Evolutionary conservation across 208 protist species (phyloP).

Genomic region (Trypanosoma boissoni): DNA sequence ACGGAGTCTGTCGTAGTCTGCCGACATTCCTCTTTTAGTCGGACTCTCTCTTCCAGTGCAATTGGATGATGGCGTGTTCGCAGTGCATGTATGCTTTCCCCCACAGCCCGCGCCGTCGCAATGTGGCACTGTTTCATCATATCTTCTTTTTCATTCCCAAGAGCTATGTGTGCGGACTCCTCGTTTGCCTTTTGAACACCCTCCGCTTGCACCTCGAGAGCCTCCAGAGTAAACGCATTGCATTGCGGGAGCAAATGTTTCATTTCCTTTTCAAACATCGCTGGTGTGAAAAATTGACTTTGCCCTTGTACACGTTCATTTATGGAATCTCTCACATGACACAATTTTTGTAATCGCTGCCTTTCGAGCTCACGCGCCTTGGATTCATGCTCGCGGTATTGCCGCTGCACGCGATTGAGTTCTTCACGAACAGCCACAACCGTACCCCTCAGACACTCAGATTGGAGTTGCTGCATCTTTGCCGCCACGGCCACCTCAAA

Average conservation of each 20-base stretch:
- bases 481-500: constrained; percentile 25
- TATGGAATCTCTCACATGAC: too few species aligned
- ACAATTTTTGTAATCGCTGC: too few species aligned
- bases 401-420: too few species aligned
- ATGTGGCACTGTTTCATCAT: not conserved
- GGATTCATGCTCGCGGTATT: too few species aligned
- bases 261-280: not conserved
- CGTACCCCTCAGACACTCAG: not conserved
- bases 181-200: not conserved
- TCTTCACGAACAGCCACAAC: not conserved
- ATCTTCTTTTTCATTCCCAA: not conserved
- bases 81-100: not conserved
- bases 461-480: constrained; percentile 30
- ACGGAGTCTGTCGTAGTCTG: too few species aligned
- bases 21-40: too few species aligned
- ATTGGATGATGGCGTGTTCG: not conserved
- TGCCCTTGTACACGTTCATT: not conserved
- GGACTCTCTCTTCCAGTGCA: not conserved
- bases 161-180: not conserved
- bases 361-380: too few species aligned
- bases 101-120: not conserved
- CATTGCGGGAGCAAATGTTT: not conserved
- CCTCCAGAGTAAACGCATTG: not conserved
- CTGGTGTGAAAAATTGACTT: not conserved
- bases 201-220: not conserved